These are phyloP conservation scores for Pilaira anomala DNA, from an alignment of 192 early-diverging fungal genomes.

Conservation along the genomic window DNA sequence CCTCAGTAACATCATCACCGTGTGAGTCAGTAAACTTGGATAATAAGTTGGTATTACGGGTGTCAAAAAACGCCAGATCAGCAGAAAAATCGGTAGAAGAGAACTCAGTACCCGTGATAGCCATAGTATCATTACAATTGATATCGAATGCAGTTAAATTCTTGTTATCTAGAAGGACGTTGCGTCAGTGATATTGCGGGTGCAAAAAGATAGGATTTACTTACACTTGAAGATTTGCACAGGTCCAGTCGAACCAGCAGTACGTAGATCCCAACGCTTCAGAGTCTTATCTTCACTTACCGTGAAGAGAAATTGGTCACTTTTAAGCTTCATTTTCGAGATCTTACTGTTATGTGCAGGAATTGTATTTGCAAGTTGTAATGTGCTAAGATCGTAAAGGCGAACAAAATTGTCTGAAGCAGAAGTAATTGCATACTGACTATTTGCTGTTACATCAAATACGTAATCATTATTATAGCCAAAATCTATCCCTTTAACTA, in stretches of 20 bases:
- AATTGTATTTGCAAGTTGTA: conserved; percentile 43
- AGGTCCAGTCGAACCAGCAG: conserved; percentile 33
- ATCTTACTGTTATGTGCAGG: conserved; percentile 60
- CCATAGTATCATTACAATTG: conserved; percentile 45
- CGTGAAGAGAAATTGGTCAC: conserved; percentile 54
- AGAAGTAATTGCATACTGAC: conserved; percentile 45
- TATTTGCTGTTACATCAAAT: conserved; percentile 52
- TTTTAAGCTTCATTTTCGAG: conserved; percentile 57
- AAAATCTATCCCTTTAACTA: conserved; percentile 38
- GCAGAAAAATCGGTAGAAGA: conserved; percentile 34
- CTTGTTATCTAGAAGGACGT: conserved; percentile 19
- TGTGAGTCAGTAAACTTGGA: conserved; percentile 62
- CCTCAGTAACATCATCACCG: conserved; percentile 73
- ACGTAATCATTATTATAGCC: conserved; percentile 51
- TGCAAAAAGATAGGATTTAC: conserved; percentile 27
- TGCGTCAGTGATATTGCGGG: not conserved
- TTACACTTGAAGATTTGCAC: conserved; percentile 59
- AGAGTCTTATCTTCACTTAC: conserved; percentile 63
- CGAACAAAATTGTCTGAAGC: conserved; percentile 65
- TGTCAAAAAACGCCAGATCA: conserved; percentile 51
- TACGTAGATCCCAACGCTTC: conserved; percentile 68
- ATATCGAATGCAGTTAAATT: conserved; percentile 53
- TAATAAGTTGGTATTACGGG: conserved; percentile 27
- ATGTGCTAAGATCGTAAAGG: conserved; percentile 55
- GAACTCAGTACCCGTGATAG: conserved; percentile 55